Conservation (phyloP, 495 filamentous ascomycete genomes). For the Endocarpon pusillum region DNA sequence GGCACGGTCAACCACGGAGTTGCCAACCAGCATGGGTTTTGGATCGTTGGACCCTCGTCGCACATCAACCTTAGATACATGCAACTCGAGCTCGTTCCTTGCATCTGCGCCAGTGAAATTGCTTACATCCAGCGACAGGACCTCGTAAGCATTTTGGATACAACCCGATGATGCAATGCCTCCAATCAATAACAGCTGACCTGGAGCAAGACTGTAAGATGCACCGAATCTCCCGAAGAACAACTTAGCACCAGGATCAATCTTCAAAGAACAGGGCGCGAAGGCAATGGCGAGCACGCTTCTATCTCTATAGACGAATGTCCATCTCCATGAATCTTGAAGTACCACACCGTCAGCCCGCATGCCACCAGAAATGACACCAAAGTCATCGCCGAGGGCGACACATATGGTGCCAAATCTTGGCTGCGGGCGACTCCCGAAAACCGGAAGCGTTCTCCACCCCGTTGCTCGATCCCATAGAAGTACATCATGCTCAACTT, state of each 20-base stretch:
- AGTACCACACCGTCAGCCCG: constrained; percentile 38
- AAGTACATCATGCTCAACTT: constrained; percentile 41
- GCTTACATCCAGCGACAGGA: constrained; percentile 3
- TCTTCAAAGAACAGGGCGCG: too few species aligned
- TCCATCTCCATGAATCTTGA: constrained; percentile 42
- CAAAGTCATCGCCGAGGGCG: constrained; percentile 22
- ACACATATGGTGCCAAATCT: constrained; percentile 45
- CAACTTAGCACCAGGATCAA: background rate
- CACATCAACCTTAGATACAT: background rate
- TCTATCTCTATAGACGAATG: background rate
- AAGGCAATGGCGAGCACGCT: background rate
- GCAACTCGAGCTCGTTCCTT: background rate
- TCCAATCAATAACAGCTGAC: constrained; percentile 24
- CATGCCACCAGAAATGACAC: constrained; percentile 55
- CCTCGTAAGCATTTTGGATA: constrained; percentile 11
- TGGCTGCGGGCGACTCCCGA: constrained; percentile 22
- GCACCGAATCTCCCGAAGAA: constrained; percentile 20
- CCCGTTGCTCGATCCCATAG: constrained; percentile 40
- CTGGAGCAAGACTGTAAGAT: constrained; percentile 11
- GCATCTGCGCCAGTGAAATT: background rate
- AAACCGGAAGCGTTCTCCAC: constrained; percentile 31
- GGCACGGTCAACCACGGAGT: constrained; percentile 31
- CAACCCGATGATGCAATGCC: constrained; percentile 21
- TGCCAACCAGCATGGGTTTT: constrained; percentile 51
- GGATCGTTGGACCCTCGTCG: constrained; percentile 6